phyloP scores from a whole-genome alignment of 139 green algal genomes.

The Gonium pectorale region DNA sequence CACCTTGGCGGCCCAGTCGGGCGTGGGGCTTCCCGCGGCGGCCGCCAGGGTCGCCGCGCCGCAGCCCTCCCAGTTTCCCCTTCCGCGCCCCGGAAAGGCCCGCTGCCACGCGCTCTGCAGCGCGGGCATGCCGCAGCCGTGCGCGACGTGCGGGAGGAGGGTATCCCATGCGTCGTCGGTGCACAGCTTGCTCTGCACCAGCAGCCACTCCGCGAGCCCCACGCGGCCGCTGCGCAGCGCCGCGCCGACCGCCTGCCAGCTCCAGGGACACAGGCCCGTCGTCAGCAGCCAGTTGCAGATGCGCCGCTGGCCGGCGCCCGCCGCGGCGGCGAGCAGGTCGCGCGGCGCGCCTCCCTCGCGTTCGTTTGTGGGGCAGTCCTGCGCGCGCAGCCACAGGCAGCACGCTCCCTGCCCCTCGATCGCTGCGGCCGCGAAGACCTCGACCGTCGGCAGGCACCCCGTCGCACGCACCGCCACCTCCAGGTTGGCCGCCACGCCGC shows the following conservation, averaged over 20 bases:
- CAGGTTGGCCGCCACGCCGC: neutral
- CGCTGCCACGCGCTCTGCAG: neutral
- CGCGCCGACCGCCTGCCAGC: neutral
- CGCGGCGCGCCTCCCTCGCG: neutral
- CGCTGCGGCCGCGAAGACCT: neutral
- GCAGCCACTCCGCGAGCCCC: neutral
- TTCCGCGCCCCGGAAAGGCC: no score
- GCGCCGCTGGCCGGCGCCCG: neutral
- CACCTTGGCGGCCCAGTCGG: neutral
- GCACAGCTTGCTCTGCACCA: no score
- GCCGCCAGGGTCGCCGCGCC: neutral
- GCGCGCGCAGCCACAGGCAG: neutral
- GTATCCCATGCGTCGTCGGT: neutral
- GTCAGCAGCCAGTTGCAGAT: neutral
- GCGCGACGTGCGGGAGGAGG: neutral
- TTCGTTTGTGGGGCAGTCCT: neutral
- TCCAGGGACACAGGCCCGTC: neutral
- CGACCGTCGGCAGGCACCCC: no score
- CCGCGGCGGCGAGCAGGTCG: neutral
- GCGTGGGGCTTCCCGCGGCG: neutral
- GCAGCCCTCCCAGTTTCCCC: neutral
- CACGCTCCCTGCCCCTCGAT: neutral
- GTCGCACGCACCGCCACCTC: neutral
- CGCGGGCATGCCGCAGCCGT: neutral
- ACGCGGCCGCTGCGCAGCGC: neutral